Evolutionary conservation across 352 stramenopile species (phyloP).

Genomic region (Discostella stelligera): DNA sequence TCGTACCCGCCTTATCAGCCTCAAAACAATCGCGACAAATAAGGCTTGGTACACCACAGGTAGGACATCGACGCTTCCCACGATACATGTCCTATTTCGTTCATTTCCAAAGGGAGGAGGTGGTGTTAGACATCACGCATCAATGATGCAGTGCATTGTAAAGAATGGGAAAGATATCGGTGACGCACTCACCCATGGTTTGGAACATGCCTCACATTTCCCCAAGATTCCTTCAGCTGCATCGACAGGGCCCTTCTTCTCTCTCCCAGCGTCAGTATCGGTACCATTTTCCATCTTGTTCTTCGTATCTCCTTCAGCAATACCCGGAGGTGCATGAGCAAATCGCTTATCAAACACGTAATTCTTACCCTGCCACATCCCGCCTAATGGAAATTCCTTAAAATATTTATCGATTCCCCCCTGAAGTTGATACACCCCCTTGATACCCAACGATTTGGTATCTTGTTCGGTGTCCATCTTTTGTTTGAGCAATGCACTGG

Average conservation of each 20-base stretch:
- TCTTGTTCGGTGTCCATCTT: slow-evolving; percentile 77
- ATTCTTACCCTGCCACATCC: slow-evolving; percentile 84
- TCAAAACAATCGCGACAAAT: slow-evolving; percentile 82
- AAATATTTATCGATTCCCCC: slow-evolving; percentile 87
- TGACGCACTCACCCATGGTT: slow-evolving; percentile 60
- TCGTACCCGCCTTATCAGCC: slow-evolving; percentile 57
- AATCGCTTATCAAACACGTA: slow-evolving; percentile 83
- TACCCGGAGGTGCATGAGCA: slow-evolving; percentile 61
- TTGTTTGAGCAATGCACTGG: slow-evolving; percentile 80
- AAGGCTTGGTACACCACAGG: slow-evolving; percentile 82
- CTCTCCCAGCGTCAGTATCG: slow-evolving; percentile 10
- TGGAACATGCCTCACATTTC: slow-evolving; percentile 77
- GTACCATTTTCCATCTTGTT: slow-evolving; percentile 36
- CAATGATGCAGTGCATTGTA: not conserved
- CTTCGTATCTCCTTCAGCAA: slow-evolving; percentile 43
- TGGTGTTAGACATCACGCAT: not conserved
- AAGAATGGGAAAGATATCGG: not conserved
- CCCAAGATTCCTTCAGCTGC: slow-evolving; percentile 54
- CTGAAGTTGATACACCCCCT: slow-evolving; percentile 82
- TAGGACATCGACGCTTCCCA: slow-evolving; percentile 80
- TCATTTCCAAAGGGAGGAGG: slow-evolving; percentile 15
- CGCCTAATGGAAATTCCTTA: slow-evolving; percentile 79
- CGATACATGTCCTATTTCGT: slow-evolving; percentile 81
- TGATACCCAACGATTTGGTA: slow-evolving; percentile 69
- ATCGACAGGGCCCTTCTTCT: slow-evolving; percentile 18